Percentiles rank a stretch among this genome's conserved stretches.
These are phyloP conservation scores for Cucumis hystrix DNA, from an alignment of 306 rosid genomes.

Conservation along the genomic window DNA sequence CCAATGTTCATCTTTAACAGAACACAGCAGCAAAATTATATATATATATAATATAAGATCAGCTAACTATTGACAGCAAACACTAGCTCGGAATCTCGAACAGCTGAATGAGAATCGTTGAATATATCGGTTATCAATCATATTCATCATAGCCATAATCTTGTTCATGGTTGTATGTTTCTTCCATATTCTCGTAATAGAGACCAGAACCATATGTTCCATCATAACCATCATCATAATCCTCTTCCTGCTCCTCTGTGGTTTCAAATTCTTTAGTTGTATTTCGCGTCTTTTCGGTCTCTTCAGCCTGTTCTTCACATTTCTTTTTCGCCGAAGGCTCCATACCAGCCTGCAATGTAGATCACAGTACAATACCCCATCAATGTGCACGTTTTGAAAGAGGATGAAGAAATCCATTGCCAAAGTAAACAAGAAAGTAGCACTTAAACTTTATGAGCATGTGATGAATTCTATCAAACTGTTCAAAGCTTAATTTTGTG, in stretches of 20 bases:
- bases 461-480: neutral
- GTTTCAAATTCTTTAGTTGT: constrained; percentile 1
- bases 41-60: neutral
- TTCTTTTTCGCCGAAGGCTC: constrained; percentile 5
- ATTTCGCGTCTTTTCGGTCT: neutral
- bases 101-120: neutral
- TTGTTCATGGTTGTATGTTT: neutral
- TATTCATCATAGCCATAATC: constrained; percentile 8
- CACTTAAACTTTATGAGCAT: neutral
- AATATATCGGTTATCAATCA: neutral
- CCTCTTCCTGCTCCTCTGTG: neutral
- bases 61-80: neutral
- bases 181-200: constrained; percentile 6
- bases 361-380: neutral
- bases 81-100: neutral
- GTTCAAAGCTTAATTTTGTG: too few species aligned
- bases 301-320: neutral
- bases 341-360: neutral
- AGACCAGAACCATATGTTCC: constrained; percentile 4
- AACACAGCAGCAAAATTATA: neutral
- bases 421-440: neutral
- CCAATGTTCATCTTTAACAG: neutral
- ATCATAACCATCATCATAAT: neutral
- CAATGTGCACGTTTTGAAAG: neutral
- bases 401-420: neutral